Percentiles rank a stretch among this genome's conserved stretches.
Evolutionary conservation across 202 grass and related monocot species (phyloP).

Genomic region (Zizania palustris): DNA sequence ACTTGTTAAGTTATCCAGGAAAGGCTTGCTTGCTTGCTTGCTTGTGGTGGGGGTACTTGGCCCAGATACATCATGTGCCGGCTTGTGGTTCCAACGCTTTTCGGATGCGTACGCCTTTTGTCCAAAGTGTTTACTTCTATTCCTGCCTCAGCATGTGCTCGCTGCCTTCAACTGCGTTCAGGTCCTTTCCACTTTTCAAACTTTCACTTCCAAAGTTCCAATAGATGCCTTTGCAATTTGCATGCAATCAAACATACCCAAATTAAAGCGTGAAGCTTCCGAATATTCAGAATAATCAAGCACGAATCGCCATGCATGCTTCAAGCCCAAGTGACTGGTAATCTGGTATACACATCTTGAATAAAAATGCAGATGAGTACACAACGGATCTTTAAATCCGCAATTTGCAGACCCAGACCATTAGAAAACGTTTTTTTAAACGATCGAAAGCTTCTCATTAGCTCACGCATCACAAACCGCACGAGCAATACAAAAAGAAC

Average conservation of each 20-base stretch:
- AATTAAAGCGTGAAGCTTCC: neutral
- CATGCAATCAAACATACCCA: neutral
- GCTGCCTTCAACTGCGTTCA: constrained; percentile 12
- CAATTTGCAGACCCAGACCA: neutral
- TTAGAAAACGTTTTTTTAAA: constrained; percentile 11
- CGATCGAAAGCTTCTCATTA: constrained; percentile 3
- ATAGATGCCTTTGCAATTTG: neutral
- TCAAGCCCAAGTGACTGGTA: constrained; percentile 31
- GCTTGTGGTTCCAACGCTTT: constrained; percentile 30
- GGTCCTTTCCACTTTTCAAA: constrained; percentile 43
- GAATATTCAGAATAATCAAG: constrained; percentile 26
- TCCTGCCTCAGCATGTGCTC: constrained; percentile 41
- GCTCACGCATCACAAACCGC: constrained; percentile 28
- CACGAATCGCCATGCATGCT: neutral
- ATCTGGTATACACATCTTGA: constrained; percentile 8
- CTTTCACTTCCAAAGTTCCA: neutral
- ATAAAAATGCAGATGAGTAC: constrained; percentile 24
- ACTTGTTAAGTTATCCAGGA: constrained; percentile 7
- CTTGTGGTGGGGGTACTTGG: constrained; percentile 45
- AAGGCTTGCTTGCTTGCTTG: constrained; percentile 20
- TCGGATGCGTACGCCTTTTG: constrained; percentile 3
- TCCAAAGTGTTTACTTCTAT: constrained; percentile 23
- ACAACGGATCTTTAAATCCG: constrained; percentile 11
- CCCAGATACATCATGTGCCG: constrained; percentile 28
- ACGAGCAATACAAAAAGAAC: constrained; percentile 40